These are phyloP conservation scores for Mycena rosella DNA, from an alignment of 768 basidiomycete species.

Conservation along the genomic window DNA sequence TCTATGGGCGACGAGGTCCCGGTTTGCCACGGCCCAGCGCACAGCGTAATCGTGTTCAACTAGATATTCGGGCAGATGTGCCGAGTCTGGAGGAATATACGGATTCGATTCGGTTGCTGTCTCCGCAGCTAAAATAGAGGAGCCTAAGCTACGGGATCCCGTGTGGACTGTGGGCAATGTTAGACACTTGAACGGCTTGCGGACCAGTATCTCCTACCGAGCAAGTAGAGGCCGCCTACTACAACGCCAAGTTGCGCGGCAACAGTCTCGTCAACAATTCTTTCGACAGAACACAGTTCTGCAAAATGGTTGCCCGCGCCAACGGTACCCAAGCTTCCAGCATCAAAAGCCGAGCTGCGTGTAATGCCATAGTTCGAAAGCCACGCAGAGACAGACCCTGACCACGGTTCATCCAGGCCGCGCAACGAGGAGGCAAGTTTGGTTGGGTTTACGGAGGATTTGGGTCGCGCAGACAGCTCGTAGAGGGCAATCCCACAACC, in stretches of 20 bases:
- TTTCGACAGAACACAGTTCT: slow-evolving; percentile 50
- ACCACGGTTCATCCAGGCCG: slow-evolving; percentile 54
- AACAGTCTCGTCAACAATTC: slow-evolving; percentile 44
- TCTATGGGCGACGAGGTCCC: slow-evolving; percentile 54
- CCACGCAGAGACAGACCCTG: slow-evolving; percentile 50
- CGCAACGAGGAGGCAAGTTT: slow-evolving; percentile 47
- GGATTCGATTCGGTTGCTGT: slow-evolving; percentile 50
- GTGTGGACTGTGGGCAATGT: slow-evolving; percentile 47
- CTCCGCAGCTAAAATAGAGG: slow-evolving; percentile 46
- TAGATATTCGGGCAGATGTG: slow-evolving; percentile 47
- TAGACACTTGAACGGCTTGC: neutral
- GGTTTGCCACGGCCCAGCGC: slow-evolving; percentile 54
- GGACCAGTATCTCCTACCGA: slow-evolving; percentile 38
- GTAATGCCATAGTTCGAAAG: slow-evolving; percentile 48
- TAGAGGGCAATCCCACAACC: slow-evolving; percentile 56
- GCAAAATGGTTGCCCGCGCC: slow-evolving; percentile 56
- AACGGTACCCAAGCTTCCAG: slow-evolving; percentile 49
- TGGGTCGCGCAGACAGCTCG: slow-evolving; percentile 44
- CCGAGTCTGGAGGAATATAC: slow-evolving; percentile 47
- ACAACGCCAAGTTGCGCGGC: slow-evolving; percentile 42
- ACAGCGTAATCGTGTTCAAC: slow-evolving; percentile 53
- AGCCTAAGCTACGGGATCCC: slow-evolving; percentile 54
- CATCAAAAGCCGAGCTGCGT: slow-evolving; percentile 46
- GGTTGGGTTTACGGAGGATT: slow-evolving; percentile 41
- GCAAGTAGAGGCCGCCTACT: slow-evolving; percentile 45